These are phyloP conservation scores for Colletotrichum neosansevieriae DNA, from an alignment of 2,329 filamentous ascomycete species.

Conservation along the genomic window DNA sequence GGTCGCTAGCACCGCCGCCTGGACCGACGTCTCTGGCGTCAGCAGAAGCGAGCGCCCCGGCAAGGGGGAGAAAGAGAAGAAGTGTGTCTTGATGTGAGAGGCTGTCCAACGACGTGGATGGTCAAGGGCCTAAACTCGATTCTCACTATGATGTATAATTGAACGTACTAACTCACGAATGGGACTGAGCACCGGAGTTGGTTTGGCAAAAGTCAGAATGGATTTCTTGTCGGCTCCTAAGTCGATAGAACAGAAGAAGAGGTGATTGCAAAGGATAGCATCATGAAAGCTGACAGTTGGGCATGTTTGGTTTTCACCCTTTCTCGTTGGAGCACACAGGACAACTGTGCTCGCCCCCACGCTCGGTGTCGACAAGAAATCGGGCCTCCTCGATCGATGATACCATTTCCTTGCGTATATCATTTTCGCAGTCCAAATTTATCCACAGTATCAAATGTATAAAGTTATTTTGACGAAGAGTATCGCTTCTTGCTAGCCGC, in stretches of 20 bases:
- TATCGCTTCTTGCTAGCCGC: too few relatives aligned
- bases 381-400: neutral
- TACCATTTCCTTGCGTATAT: slow-evolving; percentile 10
- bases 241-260: neutral
- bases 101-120: too few relatives aligned
- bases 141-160: neutral
- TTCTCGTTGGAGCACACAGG: slow-evolving; percentile 12
- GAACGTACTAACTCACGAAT: neutral
- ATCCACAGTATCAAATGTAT: slow-evolving; percentile 1
- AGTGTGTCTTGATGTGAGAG: slow-evolving; percentile 66
- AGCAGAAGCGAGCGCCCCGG: slow-evolving; percentile 42
- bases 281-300: neutral
- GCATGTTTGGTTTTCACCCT: neutral
- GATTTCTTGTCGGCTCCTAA: neutral
- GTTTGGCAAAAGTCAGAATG: neutral
- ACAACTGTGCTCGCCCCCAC: neutral
- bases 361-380: neutral
- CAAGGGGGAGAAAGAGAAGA: slow-evolving; percentile 58
- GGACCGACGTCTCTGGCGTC: slow-evolving; percentile 63
- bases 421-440: slow-evolving; percentile 15
- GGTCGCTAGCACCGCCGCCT: slow-evolving; percentile 59
- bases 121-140: too few relatives aligned
- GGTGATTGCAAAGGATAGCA: neutral
- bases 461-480: neutral
- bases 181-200: slow-evolving; percentile 31